Conservation (phyloP, 2,329 filamentous ascomycete genomes). For the Onygenales sp. region DNA sequence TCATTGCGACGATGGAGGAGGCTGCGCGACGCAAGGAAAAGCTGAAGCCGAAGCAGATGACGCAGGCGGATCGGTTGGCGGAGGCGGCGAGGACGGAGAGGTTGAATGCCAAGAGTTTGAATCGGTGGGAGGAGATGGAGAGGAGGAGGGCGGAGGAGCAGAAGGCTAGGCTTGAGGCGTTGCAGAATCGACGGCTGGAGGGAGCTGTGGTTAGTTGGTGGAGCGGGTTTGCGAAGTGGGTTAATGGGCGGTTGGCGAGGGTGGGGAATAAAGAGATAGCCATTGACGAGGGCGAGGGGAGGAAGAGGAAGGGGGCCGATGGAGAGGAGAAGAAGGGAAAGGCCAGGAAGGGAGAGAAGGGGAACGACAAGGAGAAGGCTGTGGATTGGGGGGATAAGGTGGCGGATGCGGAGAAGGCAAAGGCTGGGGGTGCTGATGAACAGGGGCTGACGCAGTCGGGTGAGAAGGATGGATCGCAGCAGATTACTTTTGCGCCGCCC, state of each 20-base stretch:
- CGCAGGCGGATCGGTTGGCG: constrained; percentile 72
- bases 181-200: constrained; percentile 76
- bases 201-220: constrained; percentile 87
- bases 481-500: constrained; percentile 1
- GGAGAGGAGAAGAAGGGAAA: constrained; percentile 1
- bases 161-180: constrained; percentile 69
- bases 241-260: constrained; percentile 62
- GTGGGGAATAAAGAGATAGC: constrained; percentile 53
- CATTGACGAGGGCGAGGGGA: constrained; percentile 31
- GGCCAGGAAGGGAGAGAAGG: background rate
- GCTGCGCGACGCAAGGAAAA: constrained; percentile 58
- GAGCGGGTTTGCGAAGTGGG: constrained; percentile 81
- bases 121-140: constrained; percentile 89
- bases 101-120: constrained; percentile 80
- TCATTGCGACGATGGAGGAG: constrained; percentile 50
- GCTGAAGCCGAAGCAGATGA: constrained; percentile 69
- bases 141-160: constrained; percentile 79
- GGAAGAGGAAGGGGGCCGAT: constrained; percentile 39
- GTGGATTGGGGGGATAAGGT: background rate
- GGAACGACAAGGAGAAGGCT: background rate
- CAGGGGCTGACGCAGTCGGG: background rate
- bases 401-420: background rate
- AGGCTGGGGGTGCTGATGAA: background rate
- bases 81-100: constrained; percentile 78
- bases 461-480: background rate